Percentiles rank a stretch among this genome's conserved stretches.
These are phyloP conservation scores for Boletellus dicymbophilus DNA, from an alignment of 1,284 basidiomycete species.

Conservation along the genomic window DNA sequence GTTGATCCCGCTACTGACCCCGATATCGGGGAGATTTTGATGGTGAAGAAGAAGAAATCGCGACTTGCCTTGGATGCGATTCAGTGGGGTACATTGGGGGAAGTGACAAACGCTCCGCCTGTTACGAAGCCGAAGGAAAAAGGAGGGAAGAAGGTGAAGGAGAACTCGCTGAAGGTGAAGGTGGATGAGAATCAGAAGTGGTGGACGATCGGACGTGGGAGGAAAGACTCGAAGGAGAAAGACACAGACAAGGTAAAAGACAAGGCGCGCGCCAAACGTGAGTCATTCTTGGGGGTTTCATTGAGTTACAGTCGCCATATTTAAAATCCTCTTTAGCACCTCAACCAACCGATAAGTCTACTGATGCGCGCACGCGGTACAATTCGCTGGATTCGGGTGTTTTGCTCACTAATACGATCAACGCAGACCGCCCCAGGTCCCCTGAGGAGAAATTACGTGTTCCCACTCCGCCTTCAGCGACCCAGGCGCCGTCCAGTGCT, in stretches of 20 bases:
- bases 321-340: slow-evolving; percentile 42
- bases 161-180: slow-evolving; percentile 38
- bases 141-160: slow-evolving; percentile 27
- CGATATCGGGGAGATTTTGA: slow-evolving; percentile 66
- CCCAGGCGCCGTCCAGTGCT: slow-evolving; percentile 28
- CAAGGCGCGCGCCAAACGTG: slow-evolving; percentile 44
- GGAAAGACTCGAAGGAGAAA: slow-evolving; percentile 66
- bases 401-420: slow-evolving; percentile 38
- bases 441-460: slow-evolving; percentile 11
- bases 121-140: slow-evolving; percentile 34
- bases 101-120: slow-evolving; percentile 59
- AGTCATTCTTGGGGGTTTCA: slow-evolving; percentile 12
- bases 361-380: slow-evolving; percentile 49
- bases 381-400: slow-evolving; percentile 65
- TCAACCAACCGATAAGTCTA: slow-evolving; percentile 35
- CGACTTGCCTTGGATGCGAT: slow-evolving; percentile 62
- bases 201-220: slow-evolving; percentile 75
- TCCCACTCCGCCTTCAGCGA: slow-evolving; percentile 22
- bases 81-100: slow-evolving; percentile 58
- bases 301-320: slow-evolving; percentile 3
- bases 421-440: slow-evolving; percentile 9
- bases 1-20: slow-evolving; percentile 67
- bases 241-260: slow-evolving; percentile 44
- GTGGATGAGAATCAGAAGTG: slow-evolving; percentile 67
- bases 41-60: slow-evolving; percentile 81